Percentiles rank a stretch among this genome's conserved stretches.
phyloP scores from a whole-genome alignment of 2,329 filamentous ascomycete genomes.

The Xylariaceae sp. region DNA sequence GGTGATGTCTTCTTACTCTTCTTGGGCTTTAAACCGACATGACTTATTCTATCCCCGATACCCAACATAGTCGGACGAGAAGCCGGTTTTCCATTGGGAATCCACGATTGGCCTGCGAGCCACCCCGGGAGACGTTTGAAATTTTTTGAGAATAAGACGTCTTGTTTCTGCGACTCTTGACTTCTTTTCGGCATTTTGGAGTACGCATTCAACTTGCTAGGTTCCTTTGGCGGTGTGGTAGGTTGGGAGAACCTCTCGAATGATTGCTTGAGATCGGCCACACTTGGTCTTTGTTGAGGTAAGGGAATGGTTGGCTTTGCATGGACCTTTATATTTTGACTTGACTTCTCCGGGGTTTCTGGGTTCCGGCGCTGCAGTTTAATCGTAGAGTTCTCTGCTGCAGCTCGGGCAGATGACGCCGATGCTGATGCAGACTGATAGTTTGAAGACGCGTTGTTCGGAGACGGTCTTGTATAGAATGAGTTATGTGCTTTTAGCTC shows the following conservation, averaged over 20 bases:
- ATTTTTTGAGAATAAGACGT: neutral
- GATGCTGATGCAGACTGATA: neutral
- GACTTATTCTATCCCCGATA: slow-evolving; percentile 1
- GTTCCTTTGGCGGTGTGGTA: neutral
- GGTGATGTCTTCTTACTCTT: slow-evolving; percentile 4
- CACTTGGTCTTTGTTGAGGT: slow-evolving; percentile 26
- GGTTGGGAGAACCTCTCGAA: slow-evolving; percentile 28
- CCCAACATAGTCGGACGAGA: neutral
- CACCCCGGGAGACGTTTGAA: neutral
- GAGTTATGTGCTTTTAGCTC: slow-evolving; percentile 4
- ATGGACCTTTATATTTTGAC: neutral
- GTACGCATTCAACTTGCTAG: slow-evolving; percentile 1
- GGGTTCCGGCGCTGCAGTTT: neutral
- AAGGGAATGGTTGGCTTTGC: slow-evolving; percentile 1
- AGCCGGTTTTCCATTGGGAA: neutral
- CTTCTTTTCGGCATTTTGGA: neutral
- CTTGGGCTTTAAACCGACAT: slow-evolving; percentile 5
- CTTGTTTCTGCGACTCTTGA: neutral
- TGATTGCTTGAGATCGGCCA: slow-evolving; percentile 33
- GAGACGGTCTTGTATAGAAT: slow-evolving; percentile 6
- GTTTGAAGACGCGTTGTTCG: neutral
- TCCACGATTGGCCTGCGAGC: neutral
- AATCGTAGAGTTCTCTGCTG: neutral
- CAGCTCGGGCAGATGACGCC: neutral
- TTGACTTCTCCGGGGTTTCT: neutral